These are phyloP conservation scores for Hansfordia pulvinata DNA, from an alignment of 2,329 filamentous ascomycete genomes.

Conservation along the genomic window DNA sequence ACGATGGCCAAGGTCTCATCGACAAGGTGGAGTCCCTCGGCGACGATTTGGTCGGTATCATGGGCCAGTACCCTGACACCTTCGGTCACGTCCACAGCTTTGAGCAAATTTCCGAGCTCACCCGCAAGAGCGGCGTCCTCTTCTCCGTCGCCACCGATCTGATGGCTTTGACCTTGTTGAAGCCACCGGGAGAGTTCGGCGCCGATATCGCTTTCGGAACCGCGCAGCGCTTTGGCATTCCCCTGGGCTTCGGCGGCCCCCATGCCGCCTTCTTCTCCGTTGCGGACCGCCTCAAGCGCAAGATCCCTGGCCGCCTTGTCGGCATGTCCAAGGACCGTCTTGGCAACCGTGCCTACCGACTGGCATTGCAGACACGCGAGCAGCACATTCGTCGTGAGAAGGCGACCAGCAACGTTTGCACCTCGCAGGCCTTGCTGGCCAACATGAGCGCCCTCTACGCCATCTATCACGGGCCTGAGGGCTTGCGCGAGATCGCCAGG, in stretches of 20 bases:
- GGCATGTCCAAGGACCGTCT: slow-evolving; percentile 85
- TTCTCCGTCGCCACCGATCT: slow-evolving; percentile 85
- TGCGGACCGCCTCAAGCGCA: slow-evolving; percentile 81
- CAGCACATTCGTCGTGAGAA: slow-evolving; percentile 95
- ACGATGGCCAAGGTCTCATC: too few relatives aligned
- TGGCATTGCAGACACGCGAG: slow-evolving; percentile 85
- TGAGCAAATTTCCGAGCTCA: slow-evolving; percentile 56
- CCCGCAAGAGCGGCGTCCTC: slow-evolving; percentile 65
- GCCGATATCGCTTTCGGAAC: slow-evolving; percentile 93
- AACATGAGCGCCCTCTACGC: slow-evolving; percentile 96
- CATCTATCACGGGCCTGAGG: slow-evolving; percentile 79
- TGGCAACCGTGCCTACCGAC: slow-evolving; percentile 65
- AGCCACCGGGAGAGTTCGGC: slow-evolving; percentile 84
- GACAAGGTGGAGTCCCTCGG: slow-evolving; percentile 62
- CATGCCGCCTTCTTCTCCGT: slow-evolving; percentile 95
- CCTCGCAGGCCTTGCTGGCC: slow-evolving; percentile 80
- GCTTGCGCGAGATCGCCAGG: slow-evolving; percentile 72
- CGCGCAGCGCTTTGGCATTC: slow-evolving; percentile 82
- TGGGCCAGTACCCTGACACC: slow-evolving; percentile 93
- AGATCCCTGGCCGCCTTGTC: slow-evolving; percentile 82
- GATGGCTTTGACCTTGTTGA: slow-evolving; percentile 73
- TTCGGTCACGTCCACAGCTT: slow-evolving; percentile 70
- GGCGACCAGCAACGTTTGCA: slow-evolving; percentile 95
- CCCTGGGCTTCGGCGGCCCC: slow-evolving; percentile 85
- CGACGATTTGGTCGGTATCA: slow-evolving; percentile 72